These are phyloP conservation scores for Blastobotrys raffinosifermentans DNA, from an alignment of 1,139 yeast genomes.

Conservation along the genomic window DNA sequence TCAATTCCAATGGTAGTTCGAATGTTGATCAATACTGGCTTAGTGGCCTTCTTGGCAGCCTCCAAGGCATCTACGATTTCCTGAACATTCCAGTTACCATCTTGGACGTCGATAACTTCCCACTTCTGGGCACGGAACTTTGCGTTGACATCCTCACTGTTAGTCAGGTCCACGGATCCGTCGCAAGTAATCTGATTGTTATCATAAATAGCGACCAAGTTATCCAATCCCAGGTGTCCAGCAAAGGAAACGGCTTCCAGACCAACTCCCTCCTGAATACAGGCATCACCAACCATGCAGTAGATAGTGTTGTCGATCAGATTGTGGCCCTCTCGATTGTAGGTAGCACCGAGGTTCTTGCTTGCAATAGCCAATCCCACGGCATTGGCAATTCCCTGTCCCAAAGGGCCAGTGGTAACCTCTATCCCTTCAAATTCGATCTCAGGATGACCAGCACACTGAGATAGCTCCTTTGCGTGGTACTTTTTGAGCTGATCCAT, in stretches of 20 bases:
- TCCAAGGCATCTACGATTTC: conserved; percentile 29
- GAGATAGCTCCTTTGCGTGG: conserved; percentile 19
- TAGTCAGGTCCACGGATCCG: conserved; percentile 32
- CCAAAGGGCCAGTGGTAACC: conserved; percentile 38
- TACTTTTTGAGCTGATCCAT: conserved; percentile 33
- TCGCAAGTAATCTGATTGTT: conserved; percentile 37
- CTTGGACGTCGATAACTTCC: conserved; percentile 10
- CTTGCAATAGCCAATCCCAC: conserved; percentile 40
- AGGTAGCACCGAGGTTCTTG: conserved; percentile 33
- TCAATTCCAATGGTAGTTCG: conserved; percentile 34
- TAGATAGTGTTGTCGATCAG: conserved; percentile 31
- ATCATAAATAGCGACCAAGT: conserved; percentile 35
- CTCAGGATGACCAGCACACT: conserved; percentile 38
- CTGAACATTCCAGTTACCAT: conserved; percentile 12
- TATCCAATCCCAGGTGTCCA: conserved; percentile 35
- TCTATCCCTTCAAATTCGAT: conserved; percentile 37
- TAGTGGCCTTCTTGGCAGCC: conserved; percentile 22
- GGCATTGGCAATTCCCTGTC: conserved; percentile 38
- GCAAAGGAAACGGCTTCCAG: conserved; percentile 37
- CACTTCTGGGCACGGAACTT: conserved; percentile 28
- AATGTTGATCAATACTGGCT: conserved; percentile 35
- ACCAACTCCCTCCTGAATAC: conserved; percentile 38
- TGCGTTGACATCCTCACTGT: conserved; percentile 31
- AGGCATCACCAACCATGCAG: conserved; percentile 38
- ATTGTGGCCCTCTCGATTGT: conserved; percentile 31